phyloP scores from a whole-genome alignment of 768 basidiomycete species.

The Kwoniella bestiolae region DNA sequence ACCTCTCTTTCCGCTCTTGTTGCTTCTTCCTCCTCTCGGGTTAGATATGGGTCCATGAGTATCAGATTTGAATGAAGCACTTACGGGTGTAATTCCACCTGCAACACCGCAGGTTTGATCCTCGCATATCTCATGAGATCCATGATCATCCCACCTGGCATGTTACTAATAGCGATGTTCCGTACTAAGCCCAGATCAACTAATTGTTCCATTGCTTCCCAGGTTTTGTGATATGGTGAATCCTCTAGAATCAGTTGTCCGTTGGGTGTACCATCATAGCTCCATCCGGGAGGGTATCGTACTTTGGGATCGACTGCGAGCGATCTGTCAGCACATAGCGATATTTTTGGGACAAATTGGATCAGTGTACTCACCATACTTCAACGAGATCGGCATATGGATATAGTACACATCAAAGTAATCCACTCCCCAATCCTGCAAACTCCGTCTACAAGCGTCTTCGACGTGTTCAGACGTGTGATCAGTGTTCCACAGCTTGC shows the following conservation, averaged over 20 bases:
- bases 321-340: not conserved
- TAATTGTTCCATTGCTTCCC: slow-evolving; percentile 78
- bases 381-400: slow-evolving; percentile 82
- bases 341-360: slow-evolving; percentile 8
- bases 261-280: slow-evolving; percentile 63
- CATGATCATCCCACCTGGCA: slow-evolving; percentile 70
- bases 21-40: too few relatives aligned
- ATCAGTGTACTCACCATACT: slow-evolving; percentile 60
- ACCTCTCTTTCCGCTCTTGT: too few relatives aligned
- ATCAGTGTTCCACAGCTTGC: slow-evolving; percentile 91
- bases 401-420: slow-evolving; percentile 62
- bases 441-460: slow-evolving; percentile 66
- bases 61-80: not conserved
- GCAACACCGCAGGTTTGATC: slow-evolving; percentile 65
- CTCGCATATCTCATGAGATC: slow-evolving; percentile 81
- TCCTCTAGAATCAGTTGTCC: slow-evolving; percentile 68
- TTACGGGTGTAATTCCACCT: slow-evolving; percentile 66
- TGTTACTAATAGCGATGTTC: slow-evolving; percentile 85
- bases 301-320: slow-evolving; percentile 65
- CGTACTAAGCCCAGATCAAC: slow-evolving; percentile 71
- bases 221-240: slow-evolving; percentile 67
- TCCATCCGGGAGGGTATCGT: slow-evolving; percentile 81
- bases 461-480: slow-evolving; percentile 75
- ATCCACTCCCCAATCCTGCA: slow-evolving; percentile 79
- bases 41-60: too few relatives aligned